Base-by-base conservation (phyloP, 176 grass and related monocot genomes). In the Miscanthus lutarioriparius region DNA sequence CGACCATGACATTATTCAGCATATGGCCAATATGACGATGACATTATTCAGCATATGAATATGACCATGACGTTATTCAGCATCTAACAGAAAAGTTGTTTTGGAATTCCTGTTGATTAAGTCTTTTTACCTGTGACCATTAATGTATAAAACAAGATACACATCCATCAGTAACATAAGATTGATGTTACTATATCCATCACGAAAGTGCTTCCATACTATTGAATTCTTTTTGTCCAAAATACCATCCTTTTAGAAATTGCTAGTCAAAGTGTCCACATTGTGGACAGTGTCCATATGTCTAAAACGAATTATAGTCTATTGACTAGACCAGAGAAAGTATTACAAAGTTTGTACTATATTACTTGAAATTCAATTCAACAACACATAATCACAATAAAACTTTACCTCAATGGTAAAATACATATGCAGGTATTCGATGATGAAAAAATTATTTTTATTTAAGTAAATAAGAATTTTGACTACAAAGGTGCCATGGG, bases 101-200 rank as follows among this genome's bases (percentile, higher is more conserved):
- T 72, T 8, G 19, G 25, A 25, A 47, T 72, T 74, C 2, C 43
- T 26, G 23, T 14, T 72, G 40, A 23, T 47, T 25, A 45, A 45
- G 69, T 23, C 69, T 43, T 26, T 72, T 72, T 44, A 44, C 41
- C 10, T 11, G 9, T n/a, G 66, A 69, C 17, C 17, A 20, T 20
- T n/a, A 38, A 11, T 69, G 35, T 69, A 39, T 39, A 68, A 70
- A 69, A 39, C 35, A 70, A 38, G 10, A n/a, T 20, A 23, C 8
- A 13, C 30, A 67, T 35, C 7, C 27, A 67, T 35, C 22, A 22
- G 20, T 40, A 71, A 26, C 69, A 44, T 26, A 44, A 26, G n/a
- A 72, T 72, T 44, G n/a, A 72, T 72, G n/a, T 44, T 26, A n/a
- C 38, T 72, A 44, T 13, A 72, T 72, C 69, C 69, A 72, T 72